Evolutionary conservation across 2,329 filamentous ascomycete species (phyloP), one percentile per base, ranked within the genome.

Genomic region (Fragosphaeria purpurea): DNA sequence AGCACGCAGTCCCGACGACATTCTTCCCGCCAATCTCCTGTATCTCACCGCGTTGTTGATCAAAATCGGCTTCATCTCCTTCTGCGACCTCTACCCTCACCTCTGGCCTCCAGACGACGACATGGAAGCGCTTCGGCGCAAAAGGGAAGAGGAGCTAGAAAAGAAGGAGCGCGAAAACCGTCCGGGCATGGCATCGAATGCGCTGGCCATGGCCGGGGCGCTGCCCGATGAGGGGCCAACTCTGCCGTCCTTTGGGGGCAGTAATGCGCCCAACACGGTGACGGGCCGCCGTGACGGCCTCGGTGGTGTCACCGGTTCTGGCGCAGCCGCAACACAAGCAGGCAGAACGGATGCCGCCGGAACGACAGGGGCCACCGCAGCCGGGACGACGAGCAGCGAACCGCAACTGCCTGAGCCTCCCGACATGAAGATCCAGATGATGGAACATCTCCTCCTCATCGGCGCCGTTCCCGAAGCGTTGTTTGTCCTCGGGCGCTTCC

Each of bases 61-160:
- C 68, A 98, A 98, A 68, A 87, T 96, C 57, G 94, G 93, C 1
- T 98, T 98, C 65, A 88, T 98, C 53, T 96, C 93, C 1, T 72
- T 98, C 6, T 78, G 82, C 48, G 93, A 98, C 62, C 72, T 98
- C 1, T 97, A 95, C 64, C 84, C 89, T 12, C 93, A 98, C 64
- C 76, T 98, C 1, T 94, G 89, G 72, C 88, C 93, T 7, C 70
- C 77, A 1, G 93, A 97, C 57, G 82, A 88, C 35, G 75, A 81
- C 4, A 97, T 98, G 91, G 78, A 85, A 40, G 73, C 71, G 6
- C 72, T 95, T 1, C 83, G 80, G 56, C 75, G 80, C 41, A 80
- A 82, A 57, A 82, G 86, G 54, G 70, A 83, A 64, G 83, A 85
- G 59, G 87, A 89, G 62, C 79, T 93, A 46, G 82, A 83, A 34